Conservation (phyloP, 2,329 filamentous ascomycete genomes). For the Blumeria graminis region DNA sequence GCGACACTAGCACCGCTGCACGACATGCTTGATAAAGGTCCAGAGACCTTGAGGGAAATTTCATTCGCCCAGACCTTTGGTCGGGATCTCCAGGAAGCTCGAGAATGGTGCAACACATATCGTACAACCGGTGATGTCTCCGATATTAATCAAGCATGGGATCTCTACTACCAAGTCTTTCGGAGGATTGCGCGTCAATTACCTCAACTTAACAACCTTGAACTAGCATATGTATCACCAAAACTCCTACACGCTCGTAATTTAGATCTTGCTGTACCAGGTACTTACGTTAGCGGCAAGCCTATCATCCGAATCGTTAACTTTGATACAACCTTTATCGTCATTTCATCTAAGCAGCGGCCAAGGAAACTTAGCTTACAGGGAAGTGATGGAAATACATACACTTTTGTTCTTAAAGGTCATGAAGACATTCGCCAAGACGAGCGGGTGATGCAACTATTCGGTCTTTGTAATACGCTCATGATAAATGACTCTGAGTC, state of each 20-base stretch:
- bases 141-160: slow-evolving; percentile 95
- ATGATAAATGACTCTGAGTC: slow-evolving; percentile 84
- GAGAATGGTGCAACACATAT: slow-evolving; percentile 89
- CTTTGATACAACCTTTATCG: slow-evolving; percentile 72
- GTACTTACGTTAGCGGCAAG: slow-evolving; percentile 61
- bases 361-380: slow-evolving; percentile 71
- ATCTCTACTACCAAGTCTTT: slow-evolving; percentile 97
- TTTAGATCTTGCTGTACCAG: slow-evolving; percentile 83
- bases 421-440: slow-evolving; percentile 98
- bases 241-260: slow-evolving; percentile 68
- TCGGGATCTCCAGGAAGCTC: slow-evolving; percentile 77
- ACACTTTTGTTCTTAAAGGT: slow-evolving; percentile 87
- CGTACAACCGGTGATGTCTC: slow-evolving; percentile 70
- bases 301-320: slow-evolving; percentile 66
- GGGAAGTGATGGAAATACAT: slow-evolving; percentile 70
- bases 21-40: slow-evolving; percentile 69
- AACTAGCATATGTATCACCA: slow-evolving; percentile 90
- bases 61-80: slow-evolving; percentile 97
- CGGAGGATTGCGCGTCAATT: slow-evolving; percentile 82
- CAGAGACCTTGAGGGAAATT: slow-evolving; percentile 82
- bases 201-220: slow-evolving; percentile 74
- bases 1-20: slow-evolving; percentile 72
- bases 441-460: slow-evolving; percentile 97
- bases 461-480: slow-evolving; percentile 90
- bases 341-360: slow-evolving; percentile 92